phyloP scores from a whole-genome alignment of 202 grass and related monocot species.

The Digitaria exilis region DNA sequence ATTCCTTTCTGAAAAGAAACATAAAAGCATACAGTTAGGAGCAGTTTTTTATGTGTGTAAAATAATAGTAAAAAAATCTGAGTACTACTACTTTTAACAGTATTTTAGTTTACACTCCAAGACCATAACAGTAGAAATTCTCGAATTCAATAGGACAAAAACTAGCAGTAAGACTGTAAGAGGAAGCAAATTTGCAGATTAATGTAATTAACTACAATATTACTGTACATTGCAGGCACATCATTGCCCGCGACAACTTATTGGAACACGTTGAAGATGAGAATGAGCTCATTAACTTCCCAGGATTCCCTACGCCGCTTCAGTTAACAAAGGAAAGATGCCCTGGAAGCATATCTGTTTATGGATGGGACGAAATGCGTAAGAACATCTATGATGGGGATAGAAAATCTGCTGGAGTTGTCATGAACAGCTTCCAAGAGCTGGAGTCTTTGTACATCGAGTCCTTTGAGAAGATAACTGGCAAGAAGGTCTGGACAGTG shows the following conservation, averaged over 20 bases:
- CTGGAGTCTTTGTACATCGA: constrained; percentile 56
- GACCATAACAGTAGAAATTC: background rate
- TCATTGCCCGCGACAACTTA: constrained; percentile 31
- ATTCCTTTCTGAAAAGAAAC: background rate
- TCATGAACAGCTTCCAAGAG: constrained; percentile 67
- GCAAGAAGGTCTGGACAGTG: constrained; percentile 55
- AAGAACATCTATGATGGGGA: constrained; percentile 41
- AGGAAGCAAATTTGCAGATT: background rate
- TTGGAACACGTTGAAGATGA: constrained; percentile 40
- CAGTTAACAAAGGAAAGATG: constrained; percentile 45
- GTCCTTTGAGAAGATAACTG: constrained; percentile 17
- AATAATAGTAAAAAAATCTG: background rate
- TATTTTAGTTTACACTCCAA: background rate
- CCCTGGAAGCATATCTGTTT: background rate
- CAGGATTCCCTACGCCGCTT: constrained; percentile 50
- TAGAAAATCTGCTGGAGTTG: constrained; percentile 30
- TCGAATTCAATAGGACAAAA: background rate
- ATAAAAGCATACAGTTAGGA: background rate
- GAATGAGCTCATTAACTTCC: constrained; percentile 40
- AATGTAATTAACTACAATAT: background rate
- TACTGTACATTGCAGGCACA: too few relatives aligned
- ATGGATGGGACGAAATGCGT: background rate
- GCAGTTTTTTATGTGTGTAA: background rate
- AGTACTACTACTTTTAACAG: background rate
- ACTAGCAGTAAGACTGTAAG: background rate